A percentile compares a stretch with the other conserved stretches of the same genome.
These are phyloP conservation scores for Ajuga reptans DNA, from an alignment of 305 asterid species.

Conservation along the genomic window DNA sequence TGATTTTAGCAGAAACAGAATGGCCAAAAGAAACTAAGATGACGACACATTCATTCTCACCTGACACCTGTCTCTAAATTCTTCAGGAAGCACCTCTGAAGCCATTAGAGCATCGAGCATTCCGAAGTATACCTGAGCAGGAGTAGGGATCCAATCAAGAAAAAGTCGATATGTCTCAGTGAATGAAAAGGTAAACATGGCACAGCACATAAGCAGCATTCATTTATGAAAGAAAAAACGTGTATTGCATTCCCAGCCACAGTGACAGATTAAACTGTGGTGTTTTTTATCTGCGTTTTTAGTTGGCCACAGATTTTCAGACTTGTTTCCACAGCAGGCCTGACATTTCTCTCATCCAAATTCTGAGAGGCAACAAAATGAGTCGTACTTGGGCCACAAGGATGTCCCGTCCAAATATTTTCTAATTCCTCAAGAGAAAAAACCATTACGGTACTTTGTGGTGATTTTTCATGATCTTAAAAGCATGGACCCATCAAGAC, in stretches of 20 bases:
- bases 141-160: neutral
- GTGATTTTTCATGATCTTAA: neutral
- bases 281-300: neutral
- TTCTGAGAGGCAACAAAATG: too few species aligned
- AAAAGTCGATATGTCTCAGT: neutral
- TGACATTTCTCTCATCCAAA: too few species aligned
- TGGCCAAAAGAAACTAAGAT: neutral
- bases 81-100: constrained; percentile 88
- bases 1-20: neutral
- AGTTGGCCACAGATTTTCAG: neutral
- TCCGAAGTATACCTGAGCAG: constrained; percentile 73
- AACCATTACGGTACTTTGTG: neutral
- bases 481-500: neutral
- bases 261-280: neutral
- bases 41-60: constrained; percentile 29
- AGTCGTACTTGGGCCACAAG: too few species aligned
- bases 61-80: constrained; percentile 72
- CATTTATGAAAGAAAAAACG: neutral
- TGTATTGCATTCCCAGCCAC: neutral
- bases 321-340: neutral
- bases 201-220: neutral
- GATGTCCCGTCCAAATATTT: too few species aligned
- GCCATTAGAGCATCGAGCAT: constrained; percentile 97
- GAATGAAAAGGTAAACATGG: neutral
- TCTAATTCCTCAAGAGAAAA: too few species aligned